phyloP scores from a whole-genome alignment of 805 yeast genomes.

The Candida tammaniensis region DNA sequence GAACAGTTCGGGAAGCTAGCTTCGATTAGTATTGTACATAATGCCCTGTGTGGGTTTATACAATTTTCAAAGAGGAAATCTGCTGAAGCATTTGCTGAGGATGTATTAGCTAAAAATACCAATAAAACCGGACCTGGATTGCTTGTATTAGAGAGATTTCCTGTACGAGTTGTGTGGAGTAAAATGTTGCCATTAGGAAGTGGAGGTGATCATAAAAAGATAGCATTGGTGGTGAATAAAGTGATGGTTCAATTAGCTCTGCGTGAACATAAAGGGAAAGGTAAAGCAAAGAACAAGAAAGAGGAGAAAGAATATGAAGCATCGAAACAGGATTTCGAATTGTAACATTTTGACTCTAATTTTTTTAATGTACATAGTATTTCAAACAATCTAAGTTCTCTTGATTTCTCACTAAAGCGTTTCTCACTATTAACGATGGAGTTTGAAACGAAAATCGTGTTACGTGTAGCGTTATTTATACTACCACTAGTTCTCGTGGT shows the following conservation, averaged over 20 bases:
- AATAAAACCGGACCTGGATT: conserved; percentile 32
- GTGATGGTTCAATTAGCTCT: conserved; percentile 53
- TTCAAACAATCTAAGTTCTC: no score
- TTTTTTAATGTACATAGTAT: no score
- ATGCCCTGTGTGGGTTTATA: conserved; percentile 63
- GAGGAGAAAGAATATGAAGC: conserved; percentile 8
- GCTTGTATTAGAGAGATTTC: conserved; percentile 33
- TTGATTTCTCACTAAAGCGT: no score
- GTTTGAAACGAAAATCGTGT: conserved; percentile 17
- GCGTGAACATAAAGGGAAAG: no score
- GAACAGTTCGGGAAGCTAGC: conserved; percentile 44
- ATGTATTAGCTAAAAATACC: conserved; percentile 22
- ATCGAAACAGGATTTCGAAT: conserved; percentile 14
- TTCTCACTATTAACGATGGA: conserved; percentile 14
- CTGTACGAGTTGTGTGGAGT: conserved; percentile 58
- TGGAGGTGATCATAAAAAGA: conserved; percentile 44
- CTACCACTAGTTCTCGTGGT: conserved; percentile 22
- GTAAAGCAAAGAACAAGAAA: background rate
- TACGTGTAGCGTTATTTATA: conserved; percentile 4
- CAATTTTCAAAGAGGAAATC: conserved; percentile 46
- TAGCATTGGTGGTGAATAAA: conserved; percentile 49
- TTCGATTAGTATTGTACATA: conserved; percentile 50
- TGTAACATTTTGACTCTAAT: conserved; percentile 6
- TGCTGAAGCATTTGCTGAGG: conserved; percentile 46
- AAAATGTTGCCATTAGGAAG: conserved; percentile 42